Evolutionary conservation across 805 yeast species (phyloP), one percentile per base, ranked within the genome.

Genomic region (Wickerhamomyces tratensis): DNA sequence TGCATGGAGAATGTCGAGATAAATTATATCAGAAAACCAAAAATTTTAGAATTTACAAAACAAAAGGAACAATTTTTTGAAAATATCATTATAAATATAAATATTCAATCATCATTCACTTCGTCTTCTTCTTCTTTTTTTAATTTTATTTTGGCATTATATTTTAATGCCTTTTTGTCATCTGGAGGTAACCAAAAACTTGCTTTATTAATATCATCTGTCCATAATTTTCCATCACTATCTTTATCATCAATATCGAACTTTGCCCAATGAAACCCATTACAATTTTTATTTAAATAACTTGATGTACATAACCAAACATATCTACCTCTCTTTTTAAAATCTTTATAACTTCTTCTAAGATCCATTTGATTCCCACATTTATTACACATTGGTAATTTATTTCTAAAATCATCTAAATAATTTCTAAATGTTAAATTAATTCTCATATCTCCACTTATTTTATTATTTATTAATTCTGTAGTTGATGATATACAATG

Each of bases 381-480:
- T 46, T 56, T 45, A 40, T 62, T 59, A 48, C 84, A 78, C 37
- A 46, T 55, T 1, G 80, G 79, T 12, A 62, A 48, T 33, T 63
- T 48, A 1, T 57, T 47, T 1, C 55, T 51, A 45, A 68, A 68
- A 10, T 56, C 51, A 0, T 66, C 56, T 3, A 73, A 67, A 44
- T 71, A 73, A 67, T 71, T 68, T 30, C 95, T 59, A 53, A 74
- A 82, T 0, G 94, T 86, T 36, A 85, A 55, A 47, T 79, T 83
- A 47, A 80, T 71, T 41, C 95, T 60, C 5, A 65, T 46, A 1
- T 69, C 49, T 0, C 80, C 82, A 1, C 79, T 55, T 0, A 70
- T 58, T 0, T 72, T 69, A 48, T 81, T 81, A 0, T 62, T 48
- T 14, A 67, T 63, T 4, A 77, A 58, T 7, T 61, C 61, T 6